Percentiles rank a stretch among this genome's conserved stretches.
phyloP scores from a whole-genome alignment of 805 yeast genomes.

The Jamesozyma lodderae region DNA sequence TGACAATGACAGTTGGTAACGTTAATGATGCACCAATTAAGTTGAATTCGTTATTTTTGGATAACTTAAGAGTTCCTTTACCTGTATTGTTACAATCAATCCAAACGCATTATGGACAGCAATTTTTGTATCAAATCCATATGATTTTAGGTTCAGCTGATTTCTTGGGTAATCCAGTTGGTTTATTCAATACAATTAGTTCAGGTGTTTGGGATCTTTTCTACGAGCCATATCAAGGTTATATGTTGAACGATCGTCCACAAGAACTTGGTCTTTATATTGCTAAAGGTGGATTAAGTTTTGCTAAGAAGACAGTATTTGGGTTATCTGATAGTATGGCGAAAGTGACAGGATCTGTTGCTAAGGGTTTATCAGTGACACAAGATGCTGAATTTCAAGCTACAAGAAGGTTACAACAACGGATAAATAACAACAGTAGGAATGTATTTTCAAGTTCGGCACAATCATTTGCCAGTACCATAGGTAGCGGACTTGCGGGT shows the following conservation, averaged over 20 bases:
- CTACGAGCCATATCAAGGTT: slow-evolving; percentile 96
- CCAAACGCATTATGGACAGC: slow-evolving; percentile 82
- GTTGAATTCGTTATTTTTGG: slow-evolving; percentile 77
- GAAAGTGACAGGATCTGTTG: slow-evolving; percentile 85
- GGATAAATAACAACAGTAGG: slow-evolving; percentile 74
- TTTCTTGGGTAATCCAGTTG: slow-evolving; percentile 94
- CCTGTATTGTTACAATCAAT: slow-evolving; percentile 63
- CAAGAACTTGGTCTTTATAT: slow-evolving; percentile 91
- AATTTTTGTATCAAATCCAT: slow-evolving; percentile 83
- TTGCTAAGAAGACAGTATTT: slow-evolving; percentile 87
- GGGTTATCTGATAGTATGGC: slow-evolving; percentile 92
- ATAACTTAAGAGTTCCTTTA: slow-evolving; percentile 79
- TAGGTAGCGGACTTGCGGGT: slow-evolving; percentile 83
- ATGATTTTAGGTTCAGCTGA: slow-evolving; percentile 94
- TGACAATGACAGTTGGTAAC: slow-evolving; percentile 95
- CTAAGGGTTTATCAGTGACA: slow-evolving; percentile 87
- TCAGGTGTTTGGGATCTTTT: slow-evolving; percentile 95
- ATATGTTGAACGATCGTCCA: slow-evolving; percentile 87
- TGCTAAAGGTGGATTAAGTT: slow-evolving; percentile 93
- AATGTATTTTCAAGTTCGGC: slow-evolving; percentile 84
- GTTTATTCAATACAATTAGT: slow-evolving; percentile 82
- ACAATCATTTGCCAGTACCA: slow-evolving; percentile 73
- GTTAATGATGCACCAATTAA: slow-evolving; percentile 94
- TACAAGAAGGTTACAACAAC: slow-evolving; percentile 60
- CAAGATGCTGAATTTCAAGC: slow-evolving; percentile 81